Base-by-base conservation (phyloP, 2,329 filamentous ascomycete species). In the Arthrinium phaeospermum region DNA sequence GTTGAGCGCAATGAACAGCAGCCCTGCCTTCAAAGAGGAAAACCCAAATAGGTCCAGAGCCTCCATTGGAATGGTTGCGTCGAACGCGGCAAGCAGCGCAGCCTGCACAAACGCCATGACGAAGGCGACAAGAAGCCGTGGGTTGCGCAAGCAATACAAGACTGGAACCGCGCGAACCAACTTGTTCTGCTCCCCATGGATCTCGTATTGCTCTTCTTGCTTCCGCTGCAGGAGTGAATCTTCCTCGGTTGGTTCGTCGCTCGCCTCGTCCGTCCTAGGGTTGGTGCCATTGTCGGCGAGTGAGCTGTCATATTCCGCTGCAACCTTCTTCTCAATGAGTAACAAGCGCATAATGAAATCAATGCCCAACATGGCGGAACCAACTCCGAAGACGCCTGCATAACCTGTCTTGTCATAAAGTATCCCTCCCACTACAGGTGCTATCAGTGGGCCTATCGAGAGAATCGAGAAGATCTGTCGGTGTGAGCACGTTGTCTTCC, bases 321-420 rank as follows among this genome's bases (percentile, higher is more conserved):
- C 89, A 1, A 85, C 84, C 77, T 89, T 90, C 80, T 90, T 91
- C 79, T 92, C 91, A n/a, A 92, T 85, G 70, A 92, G 84, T 6
- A 89, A 78, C 0, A 90, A 76, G 16, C 91, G 86, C 85, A 92
- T 87, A 30, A 88, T 71, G 72, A 92, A 88, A 78, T 92, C 91
- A 22, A 92, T 73, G 0, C 77, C 84, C 1, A 92, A 78, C 12
- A 92, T 79, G 0, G 82, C 86, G 68, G 89, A 84, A 0, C 85
- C 87, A 34, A 91, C 80, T 0, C 85, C 86, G 77, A 91, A 91
- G 0, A 92, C 89, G 0, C 89, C 89, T 16, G 80, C 77, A 76
- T 89, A 89, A 2, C 90, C 91, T 0, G 86, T 85, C 75, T 87
- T 87, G 41, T 87, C 83, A 77, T 92, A 92, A 0, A 92, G 79